phyloP scores from a whole-genome alignment of 163 green algal genomes.

The Chlamydomonas reinhardtii region DNA sequence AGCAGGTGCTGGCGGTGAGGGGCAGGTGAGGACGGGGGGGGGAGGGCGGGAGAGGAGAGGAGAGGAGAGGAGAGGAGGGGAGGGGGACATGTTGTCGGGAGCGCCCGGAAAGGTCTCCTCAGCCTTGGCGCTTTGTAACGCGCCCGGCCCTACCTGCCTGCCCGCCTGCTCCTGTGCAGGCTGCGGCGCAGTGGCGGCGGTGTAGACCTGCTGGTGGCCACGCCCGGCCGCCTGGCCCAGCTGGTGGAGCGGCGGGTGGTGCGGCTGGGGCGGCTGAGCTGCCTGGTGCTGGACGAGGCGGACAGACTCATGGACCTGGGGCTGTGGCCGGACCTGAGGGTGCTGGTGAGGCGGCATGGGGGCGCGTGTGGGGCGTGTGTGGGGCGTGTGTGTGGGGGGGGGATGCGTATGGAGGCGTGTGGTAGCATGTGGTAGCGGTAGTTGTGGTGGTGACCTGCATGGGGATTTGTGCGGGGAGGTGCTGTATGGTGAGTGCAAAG shows the following conservation, averaged over 20 bases:
- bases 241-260: slow-evolving; percentile 70
- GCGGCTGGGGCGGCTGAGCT: slow-evolving; percentile 30
- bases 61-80: not conserved
- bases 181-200: slow-evolving; percentile 60
- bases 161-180: not conserved
- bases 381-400: too few species aligned
- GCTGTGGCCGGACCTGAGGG: slow-evolving; percentile 87
- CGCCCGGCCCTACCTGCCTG: not conserved
- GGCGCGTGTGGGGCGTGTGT: too few species aligned
- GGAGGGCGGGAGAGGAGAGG: too few species aligned
- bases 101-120: not conserved
- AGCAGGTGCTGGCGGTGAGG: slow-evolving; percentile 67
- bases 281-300: slow-evolving; percentile 94
- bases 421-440: too few species aligned
- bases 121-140: too few species aligned
- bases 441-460: too few species aligned
- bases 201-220: slow-evolving; percentile 97
- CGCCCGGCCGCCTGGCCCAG: slow-evolving; percentile 93
- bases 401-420: too few species aligned
- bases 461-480: too few species aligned
- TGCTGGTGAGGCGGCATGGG: slow-evolving; percentile 51
- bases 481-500: too few species aligned
- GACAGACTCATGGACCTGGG: slow-evolving; percentile 97
- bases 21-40: not conserved
- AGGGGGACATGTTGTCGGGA: not conserved